These are phyloP conservation scores for Aquilaria agallochum DNA, from an alignment of 441 rosid species.

Conservation along the genomic window DNA sequence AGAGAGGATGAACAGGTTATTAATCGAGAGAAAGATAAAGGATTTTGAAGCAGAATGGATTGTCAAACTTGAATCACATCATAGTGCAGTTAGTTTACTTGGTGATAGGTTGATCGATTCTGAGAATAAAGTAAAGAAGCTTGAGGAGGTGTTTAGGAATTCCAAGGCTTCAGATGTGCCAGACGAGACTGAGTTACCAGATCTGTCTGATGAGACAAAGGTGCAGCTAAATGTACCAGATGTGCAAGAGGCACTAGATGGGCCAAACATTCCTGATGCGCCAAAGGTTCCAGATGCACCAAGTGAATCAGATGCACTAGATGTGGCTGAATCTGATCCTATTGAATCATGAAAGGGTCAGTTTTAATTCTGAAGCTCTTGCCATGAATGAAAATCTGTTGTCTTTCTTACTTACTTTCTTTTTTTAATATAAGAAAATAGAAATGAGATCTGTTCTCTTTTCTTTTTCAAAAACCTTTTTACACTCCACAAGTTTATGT, in stretches of 20 bases:
- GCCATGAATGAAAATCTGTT: background rate
- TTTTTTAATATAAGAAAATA: too few species aligned
- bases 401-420: too few species aligned
- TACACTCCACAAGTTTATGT: too few species aligned
- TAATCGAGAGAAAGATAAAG: slow-evolving; percentile 41
- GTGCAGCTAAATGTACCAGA: too few species aligned
- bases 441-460: too few species aligned
- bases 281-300: too few species aligned
- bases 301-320: slow-evolving; percentile 18
- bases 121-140: slow-evolving; percentile 34
- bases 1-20: slow-evolving; percentile 33
- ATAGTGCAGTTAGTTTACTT: slow-evolving; percentile 25
- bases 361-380: background rate
- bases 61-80: slow-evolving; percentile 27
- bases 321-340: slow-evolving; percentile 23
- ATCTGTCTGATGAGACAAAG: too few species aligned
- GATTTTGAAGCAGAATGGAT: slow-evolving; percentile 47
- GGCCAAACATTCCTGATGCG: too few species aligned
- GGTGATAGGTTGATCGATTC: slow-evolving; percentile 27
- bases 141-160: slow-evolving; percentile 32
- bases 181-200: slow-evolving; percentile 5
- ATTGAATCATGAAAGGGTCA: slow-evolving; percentile 16
- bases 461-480: too few species aligned
- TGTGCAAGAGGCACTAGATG: too few species aligned
- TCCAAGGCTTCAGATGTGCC: slow-evolving; percentile 24